phyloP scores from a whole-genome alignment of 2,329 filamentous ascomycete species.

The Aureobasidium sp. region DNA sequence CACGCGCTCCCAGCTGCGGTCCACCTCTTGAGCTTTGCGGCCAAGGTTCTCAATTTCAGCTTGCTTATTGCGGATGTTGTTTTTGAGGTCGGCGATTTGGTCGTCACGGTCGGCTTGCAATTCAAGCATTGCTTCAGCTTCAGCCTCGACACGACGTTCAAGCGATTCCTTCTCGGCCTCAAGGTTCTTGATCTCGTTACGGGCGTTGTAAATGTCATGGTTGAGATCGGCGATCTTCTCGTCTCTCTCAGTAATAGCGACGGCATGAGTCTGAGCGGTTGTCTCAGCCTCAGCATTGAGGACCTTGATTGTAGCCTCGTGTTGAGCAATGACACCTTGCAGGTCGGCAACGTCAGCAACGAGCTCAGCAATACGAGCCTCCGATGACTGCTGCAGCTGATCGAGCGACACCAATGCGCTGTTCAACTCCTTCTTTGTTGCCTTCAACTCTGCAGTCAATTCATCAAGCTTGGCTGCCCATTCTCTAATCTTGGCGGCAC shows the following conservation, averaged over 20 bases:
- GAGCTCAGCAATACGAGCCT: conserved; percentile 23
- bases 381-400: conserved; percentile 22
- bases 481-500: conserved; percentile 26
- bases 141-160: conserved; percentile 30
- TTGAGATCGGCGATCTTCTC: conserved; percentile 28
- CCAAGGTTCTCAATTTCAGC: conserved; percentile 28
- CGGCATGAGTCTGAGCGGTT: conserved; percentile 24
- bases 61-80: conserved; percentile 28
- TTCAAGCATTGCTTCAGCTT: conserved; percentile 31
- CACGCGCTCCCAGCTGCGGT: conserved; percentile 36
- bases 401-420: conserved; percentile 25
- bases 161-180: conserved; percentile 26
- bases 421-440: conserved; percentile 18
- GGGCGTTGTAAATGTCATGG: conserved; percentile 15
- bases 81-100: conserved; percentile 27
- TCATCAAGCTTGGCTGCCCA: conserved; percentile 18
- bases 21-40: conserved; percentile 30
- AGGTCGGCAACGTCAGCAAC: conserved; percentile 24
- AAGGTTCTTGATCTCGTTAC: conserved; percentile 22
- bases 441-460: conserved; percentile 21
- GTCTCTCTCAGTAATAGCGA: conserved; percentile 29
- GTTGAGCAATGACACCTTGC: conserved; percentile 21
- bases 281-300: conserved; percentile 23
- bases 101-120: conserved; percentile 28
- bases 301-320: conserved; percentile 23